Conservation (phyloP, 2,329 filamentous ascomycete genomes). For the Dactylellina cionopaga region DNA sequence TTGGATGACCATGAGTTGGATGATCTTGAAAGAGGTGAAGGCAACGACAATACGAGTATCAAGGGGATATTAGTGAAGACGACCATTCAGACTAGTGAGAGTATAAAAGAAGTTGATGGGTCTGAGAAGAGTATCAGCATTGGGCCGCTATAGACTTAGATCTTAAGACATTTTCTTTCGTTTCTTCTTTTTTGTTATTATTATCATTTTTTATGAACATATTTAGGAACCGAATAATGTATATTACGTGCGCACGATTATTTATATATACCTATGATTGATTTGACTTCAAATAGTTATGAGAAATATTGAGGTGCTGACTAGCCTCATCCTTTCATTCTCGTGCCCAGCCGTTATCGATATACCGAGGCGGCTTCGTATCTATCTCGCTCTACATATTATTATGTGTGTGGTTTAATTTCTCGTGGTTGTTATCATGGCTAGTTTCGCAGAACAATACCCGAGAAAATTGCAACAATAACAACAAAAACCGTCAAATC, state of each 20-base stretch:
- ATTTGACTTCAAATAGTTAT: too few species aligned
- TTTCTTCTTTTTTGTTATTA: background rate
- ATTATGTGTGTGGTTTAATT: too few species aligned
- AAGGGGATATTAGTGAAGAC: constrained; percentile 39
- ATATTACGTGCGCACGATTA: constrained; percentile 15
- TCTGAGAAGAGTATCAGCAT: constrained; percentile 37
- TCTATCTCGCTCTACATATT: too few species aligned
- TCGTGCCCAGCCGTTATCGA: too few species aligned
- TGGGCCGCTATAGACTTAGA: background rate
- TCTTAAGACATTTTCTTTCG: background rate
- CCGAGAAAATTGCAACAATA: too few species aligned
- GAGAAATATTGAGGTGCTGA: too few species aligned
- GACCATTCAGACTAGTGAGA: constrained; percentile 43
- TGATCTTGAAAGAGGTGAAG: constrained; percentile 20
- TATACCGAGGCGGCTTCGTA: too few species aligned
- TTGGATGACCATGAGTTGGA: constrained; percentile 34
- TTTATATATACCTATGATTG: background rate
- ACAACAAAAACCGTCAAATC: too few species aligned
- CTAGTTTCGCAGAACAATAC: too few species aligned
- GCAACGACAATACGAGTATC: constrained; percentile 23
- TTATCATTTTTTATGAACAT: constrained; percentile 13
- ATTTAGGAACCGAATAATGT: constrained; percentile 3
- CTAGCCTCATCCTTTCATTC: too few species aligned
- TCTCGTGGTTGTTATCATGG: too few species aligned
- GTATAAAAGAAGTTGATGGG: constrained; percentile 34